Evolutionary conservation across 2,329 filamentous ascomycete genomes (phyloP), one percentile per base, ranked within the genome.

Genomic region (Ophiocordyceps camponoti-saundersi): DNA sequence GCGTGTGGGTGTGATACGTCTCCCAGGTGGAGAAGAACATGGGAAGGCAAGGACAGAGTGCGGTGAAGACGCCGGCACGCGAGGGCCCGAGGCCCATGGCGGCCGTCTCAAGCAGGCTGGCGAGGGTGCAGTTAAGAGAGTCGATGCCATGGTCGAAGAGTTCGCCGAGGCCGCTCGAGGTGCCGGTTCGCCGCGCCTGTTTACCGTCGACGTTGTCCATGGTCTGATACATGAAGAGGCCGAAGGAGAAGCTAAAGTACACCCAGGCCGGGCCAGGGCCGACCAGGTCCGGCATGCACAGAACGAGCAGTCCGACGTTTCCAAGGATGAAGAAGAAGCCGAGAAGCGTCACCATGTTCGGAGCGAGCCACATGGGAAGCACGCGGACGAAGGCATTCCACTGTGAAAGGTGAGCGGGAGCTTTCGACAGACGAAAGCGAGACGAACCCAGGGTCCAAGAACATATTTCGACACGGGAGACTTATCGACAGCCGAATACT

Each of bases 21-120:
- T 98, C 92, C 92, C 92, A 98, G 2, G 92, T 98, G 3, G 90
- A 95, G 68, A 98, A 95, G 72, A 95, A 98, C 92, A 98, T 98
- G 50, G 92, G 86, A 42, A 98, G 69, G 56, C 88, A 93, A 1
- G 92, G 92, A 50, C 90, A 80, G 42, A 98, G 70, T 2, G 89
- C 88, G 1, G 92, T 96, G 61, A 95, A 93, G 48, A 92, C 82
- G 53, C 92, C 92, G 20, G 86, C 79, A 52, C 80, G 81, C 18
- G 85, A 86, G 4, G 85, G 79, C 40, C 92, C 92, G 46, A 95
- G 75, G 23, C 85, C 90, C 82, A 98, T 92, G 46, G 90, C 89
- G 16, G 86, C 90, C 6, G 86, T 90, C 65, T 95, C 87, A 51
- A 94, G 78, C 46, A 98, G 69, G 61, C 85, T 93, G 26, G 83